Evolutionary conservation across 2,329 filamentous ascomycete species (phyloP), one percentile per base, ranked within the genome.

Genomic region (Colletotrichum viniferum): DNA sequence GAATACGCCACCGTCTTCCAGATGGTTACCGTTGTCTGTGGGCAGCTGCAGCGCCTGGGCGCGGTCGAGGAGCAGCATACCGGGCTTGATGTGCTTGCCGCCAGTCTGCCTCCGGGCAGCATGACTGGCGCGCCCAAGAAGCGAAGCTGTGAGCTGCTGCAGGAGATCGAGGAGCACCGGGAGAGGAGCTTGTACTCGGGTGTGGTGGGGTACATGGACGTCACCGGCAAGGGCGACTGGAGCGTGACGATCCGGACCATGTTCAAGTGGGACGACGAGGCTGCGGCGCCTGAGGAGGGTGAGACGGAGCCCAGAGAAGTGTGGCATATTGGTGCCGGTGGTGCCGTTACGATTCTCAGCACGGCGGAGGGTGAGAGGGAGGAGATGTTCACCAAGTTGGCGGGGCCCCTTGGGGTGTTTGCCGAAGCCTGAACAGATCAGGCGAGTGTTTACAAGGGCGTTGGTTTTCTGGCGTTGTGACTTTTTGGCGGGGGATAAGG

Each of bases 71-170:
- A 64, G n/a, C 74, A 78, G 8, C 87, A 90, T 74, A 91, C 92
- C 0, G 95, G 94, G 2, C 87, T 97, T 43, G 93, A 96, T 74
- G 93, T 96, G 5, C 90, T 98, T 0, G 91, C 94, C 0, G 90
- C 92, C 8, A 94, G 93, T 63, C 88, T 98, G 1, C 96, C 97
- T 0, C 96, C 97, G 0, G 96, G 97, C 0, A 96, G 94, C 80
- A 98, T 98, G 97, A 98, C 96, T 3, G 97, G 97, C 8, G 96
- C 96, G 1, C 97, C 96, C 0, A 98, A 98, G 87, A 96, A 96
- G 85, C 91, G 96, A 63, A 96, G 94, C 77, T 98, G 96, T 83
- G 93, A 98, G 86, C 90, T 98, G 62, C 87, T 98, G 24, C 88
- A 89, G 74, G 85, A 88, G 5, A 89, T 98, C 56, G 96, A 98